phyloP scores from a whole-genome alignment of 2,329 filamentous ascomycete species.

The Pleomassaria siparia region DNA sequence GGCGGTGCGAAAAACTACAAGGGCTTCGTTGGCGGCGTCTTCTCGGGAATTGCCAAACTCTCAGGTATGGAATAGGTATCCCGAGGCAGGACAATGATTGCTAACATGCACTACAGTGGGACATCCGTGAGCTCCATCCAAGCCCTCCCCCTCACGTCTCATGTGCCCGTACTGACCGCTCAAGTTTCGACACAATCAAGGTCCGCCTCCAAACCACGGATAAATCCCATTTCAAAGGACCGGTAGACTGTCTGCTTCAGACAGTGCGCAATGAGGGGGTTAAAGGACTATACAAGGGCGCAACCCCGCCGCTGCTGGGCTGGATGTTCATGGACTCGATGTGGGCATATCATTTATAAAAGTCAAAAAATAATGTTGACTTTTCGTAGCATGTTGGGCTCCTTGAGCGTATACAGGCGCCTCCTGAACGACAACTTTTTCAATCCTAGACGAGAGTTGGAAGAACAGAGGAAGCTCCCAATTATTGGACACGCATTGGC shows the following conservation, averaged over 20 bases:
- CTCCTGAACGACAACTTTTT: slow-evolving; percentile 81
- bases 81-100: background rate
- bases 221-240: slow-evolving; percentile 76
- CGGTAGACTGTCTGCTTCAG: slow-evolving; percentile 79
- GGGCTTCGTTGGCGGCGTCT: slow-evolving; percentile 96
- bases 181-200: slow-evolving; percentile 91
- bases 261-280: slow-evolving; percentile 86
- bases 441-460: slow-evolving; percentile 49
- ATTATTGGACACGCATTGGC: slow-evolving; percentile 82
- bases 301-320: slow-evolving; percentile 85
- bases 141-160: background rate
- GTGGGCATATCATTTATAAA: slow-evolving; percentile 38
- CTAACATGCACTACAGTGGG: slow-evolving; percentile 49
- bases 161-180: slow-evolving; percentile 6
- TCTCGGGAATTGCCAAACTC: slow-evolving; percentile 89
- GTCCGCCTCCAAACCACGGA: slow-evolving; percentile 89
- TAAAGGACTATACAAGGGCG: slow-evolving; percentile 88
- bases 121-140: slow-evolving; percentile 54
- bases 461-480: slow-evolving; percentile 60
- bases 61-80: slow-evolving; percentile 58
- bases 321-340: slow-evolving; percentile 98
- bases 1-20: slow-evolving; percentile 68
- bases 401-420: slow-evolving; percentile 84
- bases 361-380: background rate
- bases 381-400: slow-evolving; percentile 74